Base-by-base conservation (phyloP, 2,329 filamentous ascomycete species). In the Phyllosticta citribraziliensis region DNA sequence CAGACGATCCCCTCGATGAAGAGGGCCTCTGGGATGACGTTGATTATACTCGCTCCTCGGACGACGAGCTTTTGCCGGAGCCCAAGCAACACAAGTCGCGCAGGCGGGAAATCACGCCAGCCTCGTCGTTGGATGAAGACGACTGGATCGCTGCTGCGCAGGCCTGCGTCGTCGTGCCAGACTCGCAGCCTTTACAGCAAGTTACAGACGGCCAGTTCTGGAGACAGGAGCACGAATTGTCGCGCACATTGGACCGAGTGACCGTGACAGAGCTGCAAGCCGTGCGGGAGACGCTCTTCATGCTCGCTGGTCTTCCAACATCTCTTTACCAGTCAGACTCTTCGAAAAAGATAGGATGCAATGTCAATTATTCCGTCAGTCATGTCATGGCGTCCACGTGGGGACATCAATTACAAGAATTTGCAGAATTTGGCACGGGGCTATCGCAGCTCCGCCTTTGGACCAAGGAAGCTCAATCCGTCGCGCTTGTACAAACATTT, bases 271-370 rank as follows among this genome's bases (percentile, higher is more conserved):
- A 96, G 70, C 77, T 88, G 1, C 85, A 92, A 65, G 78, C 86
- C 11, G 76, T 92, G 25, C 84, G 91, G 55, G 91, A 97, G 69
- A 83, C 85, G 0, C 77, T 97, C 0, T 93, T 90, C 67, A 95
- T 97, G 89, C 80, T 97, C 0, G 83, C 85, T 59, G 92, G 92
- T 0, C 76, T 94, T 3, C 82, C 86, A 5, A 93, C 88, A 2
- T 87, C 85, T 1, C 70, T 96, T 1, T 96, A 92, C 67, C 61
- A 66, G 10, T 33, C 70, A 33, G 50, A 52, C 6, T 56, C 25
- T n/a, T 52, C 52, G 6, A 56, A 60, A 17, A 30, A 68, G 40
- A 65, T 70, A 5, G 65, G 65, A 4, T 60, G 77, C 52, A 74
- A 77, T 56, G 67, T 72, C 24, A 69, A 70, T 60, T 76, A 76